Conservation (phyloP, 148 eudicot genomes). For the Rhododendron henanense region DNA sequence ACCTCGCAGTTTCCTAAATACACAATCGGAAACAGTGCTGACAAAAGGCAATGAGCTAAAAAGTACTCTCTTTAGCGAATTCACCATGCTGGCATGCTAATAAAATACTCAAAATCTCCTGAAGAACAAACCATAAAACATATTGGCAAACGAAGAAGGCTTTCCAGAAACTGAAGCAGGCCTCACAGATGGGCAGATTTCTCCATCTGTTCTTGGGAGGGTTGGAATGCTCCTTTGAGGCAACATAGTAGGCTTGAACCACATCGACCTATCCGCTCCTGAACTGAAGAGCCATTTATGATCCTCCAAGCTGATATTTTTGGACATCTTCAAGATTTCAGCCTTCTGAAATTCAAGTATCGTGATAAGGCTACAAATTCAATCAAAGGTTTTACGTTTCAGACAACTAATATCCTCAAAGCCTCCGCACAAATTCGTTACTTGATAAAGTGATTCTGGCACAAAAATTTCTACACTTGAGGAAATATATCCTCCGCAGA, state of each 20-base stretch:
- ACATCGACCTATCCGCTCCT: constrained; percentile 24
- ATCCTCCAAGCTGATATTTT: constrained; percentile 31
- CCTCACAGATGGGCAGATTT: constrained; percentile 19
- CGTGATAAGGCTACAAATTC: constrained; percentile 11
- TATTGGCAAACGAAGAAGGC: constrained; percentile 26
- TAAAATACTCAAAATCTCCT: constrained; percentile 46
- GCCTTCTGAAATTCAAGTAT: constrained; percentile 47
- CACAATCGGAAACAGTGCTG: constrained; percentile 51
- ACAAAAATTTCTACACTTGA: not conserved
- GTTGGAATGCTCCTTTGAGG: constrained; percentile 20
- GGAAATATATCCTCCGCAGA: not conserved
- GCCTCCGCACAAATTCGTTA: not conserved
- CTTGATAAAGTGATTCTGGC: not conserved
- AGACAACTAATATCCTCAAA: not conserved
- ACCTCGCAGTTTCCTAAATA: constrained; percentile 73
- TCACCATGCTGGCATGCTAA: constrained; percentile 41
- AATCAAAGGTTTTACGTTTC: not conserved
- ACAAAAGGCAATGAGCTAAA: constrained; percentile 74
- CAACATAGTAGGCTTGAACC: constrained; percentile 18
- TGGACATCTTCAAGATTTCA: constrained; percentile 50
- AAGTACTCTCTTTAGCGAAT: constrained; percentile 50
- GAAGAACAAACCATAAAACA: constrained; percentile 54
- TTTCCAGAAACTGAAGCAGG: constrained; percentile 29
- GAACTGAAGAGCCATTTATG: constrained; percentile 30
- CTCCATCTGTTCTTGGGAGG: constrained; percentile 27